phyloP scores from a whole-genome alignment of 805 yeast genomes.

The Nakazawaea populi region DNA sequence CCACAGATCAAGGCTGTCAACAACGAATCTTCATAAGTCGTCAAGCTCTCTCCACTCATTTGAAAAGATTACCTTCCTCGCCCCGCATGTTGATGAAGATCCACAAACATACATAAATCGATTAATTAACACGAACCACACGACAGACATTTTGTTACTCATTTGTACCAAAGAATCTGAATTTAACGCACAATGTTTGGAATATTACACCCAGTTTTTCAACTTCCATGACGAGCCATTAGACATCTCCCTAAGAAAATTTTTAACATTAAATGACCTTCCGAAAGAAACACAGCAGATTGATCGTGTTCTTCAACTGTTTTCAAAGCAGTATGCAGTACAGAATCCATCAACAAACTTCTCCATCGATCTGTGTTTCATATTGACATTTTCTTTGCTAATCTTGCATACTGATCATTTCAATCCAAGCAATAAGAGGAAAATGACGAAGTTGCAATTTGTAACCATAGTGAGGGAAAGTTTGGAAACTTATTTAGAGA shows the following conservation, averaged over 20 bases:
- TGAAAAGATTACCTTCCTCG: slow-evolving; percentile 7
- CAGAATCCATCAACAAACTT: slow-evolving; percentile 32
- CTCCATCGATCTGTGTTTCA: slow-evolving; percentile 51
- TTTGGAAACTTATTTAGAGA: slow-evolving; percentile 16
- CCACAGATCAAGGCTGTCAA: slow-evolving; percentile 2
- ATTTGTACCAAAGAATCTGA: slow-evolving; percentile 24
- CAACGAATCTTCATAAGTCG: slow-evolving; percentile 9
- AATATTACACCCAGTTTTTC: slow-evolving; percentile 30
- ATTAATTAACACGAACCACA: slow-evolving; percentile 20
- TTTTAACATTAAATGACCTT: slow-evolving; percentile 50
- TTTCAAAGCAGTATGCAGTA: slow-evolving; percentile 45
- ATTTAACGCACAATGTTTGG: slow-evolving; percentile 22
- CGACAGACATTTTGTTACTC: slow-evolving; percentile 20
- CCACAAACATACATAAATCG: slow-evolving; percentile 26
- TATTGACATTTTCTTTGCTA: slow-evolving; percentile 56
- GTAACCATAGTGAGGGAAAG: slow-evolving; percentile 33
- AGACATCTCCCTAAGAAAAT: slow-evolving; percentile 58
- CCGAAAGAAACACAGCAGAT: slow-evolving; percentile 77
- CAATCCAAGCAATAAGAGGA: slow-evolving; percentile 58
- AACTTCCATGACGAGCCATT: slow-evolving; percentile 51
- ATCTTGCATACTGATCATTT: slow-evolving; percentile 73
- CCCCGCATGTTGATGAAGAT: slow-evolving; percentile 19
- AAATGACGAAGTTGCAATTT: slow-evolving; percentile 63
- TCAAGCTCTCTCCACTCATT: slow-evolving; percentile 7
- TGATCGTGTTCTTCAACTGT: slow-evolving; percentile 56